These are phyloP conservation scores for Plenodomus tracheiphilus DNA, from an alignment of 2,329 filamentous ascomycete species.

Conservation along the genomic window DNA sequence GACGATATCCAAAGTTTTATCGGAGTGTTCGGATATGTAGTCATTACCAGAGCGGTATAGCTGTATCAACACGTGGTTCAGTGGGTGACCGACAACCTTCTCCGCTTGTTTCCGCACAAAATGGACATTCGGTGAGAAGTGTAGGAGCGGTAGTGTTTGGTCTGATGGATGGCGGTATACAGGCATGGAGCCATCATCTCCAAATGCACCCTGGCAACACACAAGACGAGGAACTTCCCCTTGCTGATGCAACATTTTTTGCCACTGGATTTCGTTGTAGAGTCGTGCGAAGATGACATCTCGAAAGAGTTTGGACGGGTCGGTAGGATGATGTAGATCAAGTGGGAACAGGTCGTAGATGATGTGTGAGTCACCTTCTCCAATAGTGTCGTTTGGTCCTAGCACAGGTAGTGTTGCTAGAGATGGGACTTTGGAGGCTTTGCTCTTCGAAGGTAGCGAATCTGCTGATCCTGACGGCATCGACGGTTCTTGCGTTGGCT, in stretches of 20 bases:
- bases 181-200: slow-evolving; percentile 72
- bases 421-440: slow-evolving; percentile 41
- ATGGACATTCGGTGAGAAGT: slow-evolving; percentile 75
- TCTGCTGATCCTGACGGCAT: neutral
- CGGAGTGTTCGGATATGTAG: slow-evolving; percentile 94
- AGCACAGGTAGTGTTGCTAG: slow-evolving; percentile 45
- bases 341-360: slow-evolving; percentile 69
- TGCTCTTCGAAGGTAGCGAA: neutral
- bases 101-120: slow-evolving; percentile 71
- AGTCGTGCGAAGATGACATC: slow-evolving; percentile 70
- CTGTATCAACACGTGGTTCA: slow-evolving; percentile 94
- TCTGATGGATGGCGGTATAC: slow-evolving; percentile 96
- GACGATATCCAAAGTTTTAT: slow-evolving; percentile 92
- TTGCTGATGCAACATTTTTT: slow-evolving; percentile 88
- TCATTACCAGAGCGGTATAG: slow-evolving; percentile 87
- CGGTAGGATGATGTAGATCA: slow-evolving; percentile 26
- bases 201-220: slow-evolving; percentile 78
- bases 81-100: slow-evolving; percentile 70
- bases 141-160: slow-evolving; percentile 74
- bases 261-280: slow-evolving; percentile 78
- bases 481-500: neutral
- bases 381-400: slow-evolving; percentile 62
- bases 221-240: slow-evolving; percentile 91
- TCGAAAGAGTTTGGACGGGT: slow-evolving; percentile 48
- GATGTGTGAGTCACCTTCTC: slow-evolving; percentile 80